Base-by-base conservation (phyloP, 148 eudicot species). In the Rhododendron ovatum region DNA sequence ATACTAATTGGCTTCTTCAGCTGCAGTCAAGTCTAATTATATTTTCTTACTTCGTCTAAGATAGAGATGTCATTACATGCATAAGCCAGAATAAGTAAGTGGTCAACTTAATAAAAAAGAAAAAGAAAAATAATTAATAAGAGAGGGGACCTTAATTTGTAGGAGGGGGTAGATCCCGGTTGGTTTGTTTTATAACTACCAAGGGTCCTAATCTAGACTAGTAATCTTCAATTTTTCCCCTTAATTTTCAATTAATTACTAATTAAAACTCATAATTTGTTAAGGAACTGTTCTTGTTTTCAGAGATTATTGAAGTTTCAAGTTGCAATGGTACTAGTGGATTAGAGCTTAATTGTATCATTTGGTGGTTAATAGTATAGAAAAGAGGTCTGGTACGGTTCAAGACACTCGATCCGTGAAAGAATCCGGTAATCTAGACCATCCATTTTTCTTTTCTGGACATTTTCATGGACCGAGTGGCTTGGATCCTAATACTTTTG, bases 131-230 rank as follows among this genome's bases (percentile, higher is more conserved):
- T 71, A 12, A 30, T 71, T 30, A 71, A 2, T 35, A 13, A 12
- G 67, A 18, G 47, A 61, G 69, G 28, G 24, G 9, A 18, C 43
- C 61, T 55, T 13, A 51, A 51, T 51, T 2, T 39, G n/a, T 39
- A 12, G 6, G 84, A 82, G 75, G 84, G 37, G 53, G 84, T 82
- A 82, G 85, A 67, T 83, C 57, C 77, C 17, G 77, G 55, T 65
- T 83, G 77, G 78, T 83, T 65, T 13, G 43, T 26, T 83, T 35
- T 65, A 8, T 15, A 65, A 26, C 85, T 2, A 83, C 85, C 85
- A 65, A 83, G 15, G n/a, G 13, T 45, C 37, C 53, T 83, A 43
- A 41, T 51, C 39, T 41, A 12, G 14, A 11, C 33, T 41, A 39
- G 53, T 57, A 45, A 20, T 67, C 35, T 67, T 67, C 1, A 67